phyloP scores from a whole-genome alignment of 768 basidiomycete species.

The Strobilomyces echinocephalus region DNA sequence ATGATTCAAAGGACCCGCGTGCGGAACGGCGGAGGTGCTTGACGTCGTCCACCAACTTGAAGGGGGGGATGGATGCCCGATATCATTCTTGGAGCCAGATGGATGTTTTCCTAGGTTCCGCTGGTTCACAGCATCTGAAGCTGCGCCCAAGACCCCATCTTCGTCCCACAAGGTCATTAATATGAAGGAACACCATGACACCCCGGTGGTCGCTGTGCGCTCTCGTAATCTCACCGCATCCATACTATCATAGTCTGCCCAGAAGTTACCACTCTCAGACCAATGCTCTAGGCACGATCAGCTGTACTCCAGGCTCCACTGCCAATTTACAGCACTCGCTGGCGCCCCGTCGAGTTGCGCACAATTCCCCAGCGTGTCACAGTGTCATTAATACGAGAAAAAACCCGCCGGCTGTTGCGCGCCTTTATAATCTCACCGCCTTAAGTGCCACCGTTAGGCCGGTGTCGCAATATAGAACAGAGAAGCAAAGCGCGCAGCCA shows the following conservation, averaged over 20 bases:
- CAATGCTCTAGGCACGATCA: not conserved
- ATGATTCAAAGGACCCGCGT: not conserved
- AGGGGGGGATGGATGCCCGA: not conserved
- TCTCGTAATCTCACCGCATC: not conserved
- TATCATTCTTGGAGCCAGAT: not conserved
- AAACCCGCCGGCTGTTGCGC: not conserved
- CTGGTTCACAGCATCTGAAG: not conserved
- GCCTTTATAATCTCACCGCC: not conserved
- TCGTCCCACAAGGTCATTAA: not conserved
- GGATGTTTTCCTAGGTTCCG: not conserved
- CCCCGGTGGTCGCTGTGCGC: not conserved
- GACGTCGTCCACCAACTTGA: not conserved
- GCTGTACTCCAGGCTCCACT: not conserved
- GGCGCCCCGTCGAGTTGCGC: not conserved
- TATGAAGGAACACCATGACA: not conserved
- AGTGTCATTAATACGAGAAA: not conserved
- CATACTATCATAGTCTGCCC: not conserved
- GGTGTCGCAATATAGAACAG: not conserved
- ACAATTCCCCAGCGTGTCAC: not conserved
- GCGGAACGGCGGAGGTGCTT: not conserved
- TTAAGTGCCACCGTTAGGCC: not conserved
- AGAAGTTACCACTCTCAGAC: not conserved
- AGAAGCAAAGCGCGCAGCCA: not conserved
- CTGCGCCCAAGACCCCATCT: not conserved
- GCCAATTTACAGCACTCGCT: not conserved